Evolutionary conservation across 148 eudicot species (phyloP), one percentile per base, ranked within the genome.

Genomic region (Amaranthus palmeri): DNA sequence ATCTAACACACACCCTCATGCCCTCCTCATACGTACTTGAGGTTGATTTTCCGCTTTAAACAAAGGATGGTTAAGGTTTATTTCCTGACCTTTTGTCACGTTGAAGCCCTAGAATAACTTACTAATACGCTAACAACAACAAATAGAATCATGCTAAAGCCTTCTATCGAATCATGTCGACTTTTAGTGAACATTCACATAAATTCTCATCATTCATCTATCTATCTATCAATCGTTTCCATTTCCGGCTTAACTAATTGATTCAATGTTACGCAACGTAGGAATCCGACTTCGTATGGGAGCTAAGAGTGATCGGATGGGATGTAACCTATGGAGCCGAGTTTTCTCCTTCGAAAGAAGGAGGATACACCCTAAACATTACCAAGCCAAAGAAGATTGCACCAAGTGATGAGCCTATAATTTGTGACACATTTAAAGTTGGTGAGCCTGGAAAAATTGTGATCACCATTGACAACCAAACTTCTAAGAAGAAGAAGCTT

Each of bases 401-500:
- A 18, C 53, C 82, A 3, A 45, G 76, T 2, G 90, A 86, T 60
- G 90, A 86, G 8, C 83, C 83, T 12, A 70, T 82, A 1, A 74
- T 86, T 18, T 65, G 71, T 63, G 74, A 81, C 80, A 73, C 70
- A 9, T 86, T 86, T 82, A 86, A 86, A 75, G 83, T 82, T 25
- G 77, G 68, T 45, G 90, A 86, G 72, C 72, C 83, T 4, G 87
- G 90, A 0, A 86, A 86, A 73, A 72, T 86, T 45, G 80, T 86
- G 56, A 75, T 86, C 52, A 79, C 87, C 11, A 67, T 86, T 69
- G 90, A 86, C 73, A 86, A 84, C 72, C 85, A 76, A 47, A 82
- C 74, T 51, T 76, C 84, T n/a, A 86, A 84, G 82, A 86, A 85
- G 85, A 87, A 87, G 82, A 87, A 81, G 82, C 82, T 87, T 53